Evolutionary conservation across 768 basidiomycete genomes (phyloP).

Genomic region (Auriscalpium orientale): DNA sequence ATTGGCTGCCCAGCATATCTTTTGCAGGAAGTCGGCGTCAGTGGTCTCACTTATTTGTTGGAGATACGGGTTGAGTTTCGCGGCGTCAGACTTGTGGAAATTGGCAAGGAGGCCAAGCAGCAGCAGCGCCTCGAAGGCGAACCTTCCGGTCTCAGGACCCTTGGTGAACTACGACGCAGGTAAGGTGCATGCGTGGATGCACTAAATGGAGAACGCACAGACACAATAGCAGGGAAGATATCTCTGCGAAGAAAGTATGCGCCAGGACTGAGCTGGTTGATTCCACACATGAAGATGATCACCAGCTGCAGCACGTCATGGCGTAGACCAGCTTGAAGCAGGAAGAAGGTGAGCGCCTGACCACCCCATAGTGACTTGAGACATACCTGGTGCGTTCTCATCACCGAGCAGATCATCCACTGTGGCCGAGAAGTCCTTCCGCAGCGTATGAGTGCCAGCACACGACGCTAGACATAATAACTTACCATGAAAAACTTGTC

Average conservation of each 20-base stretch:
- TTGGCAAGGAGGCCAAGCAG: slow-evolving; percentile 59
- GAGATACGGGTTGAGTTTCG: slow-evolving; percentile 61
- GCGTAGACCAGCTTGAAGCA: slow-evolving; percentile 36
- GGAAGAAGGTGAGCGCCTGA: slow-evolving; percentile 1
- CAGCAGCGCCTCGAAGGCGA: slow-evolving; percentile 51
- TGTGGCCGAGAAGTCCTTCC: slow-evolving; percentile 42
- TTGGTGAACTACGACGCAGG: slow-evolving; percentile 41
- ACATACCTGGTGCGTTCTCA: slow-evolving; percentile 36
- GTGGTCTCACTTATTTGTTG: slow-evolving; percentile 39
- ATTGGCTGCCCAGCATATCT: slow-evolving; percentile 49
- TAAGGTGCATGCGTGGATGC: not conserved
- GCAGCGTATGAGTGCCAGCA: not conserved
- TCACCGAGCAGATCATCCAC: slow-evolving; percentile 42
- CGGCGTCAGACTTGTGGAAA: slow-evolving; percentile 67
- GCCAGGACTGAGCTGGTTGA: slow-evolving; percentile 59
- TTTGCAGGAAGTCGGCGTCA: slow-evolving; percentile 47
- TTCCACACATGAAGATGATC: slow-evolving; percentile 49
- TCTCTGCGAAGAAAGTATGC: slow-evolving; percentile 63
- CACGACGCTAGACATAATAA: slow-evolving; percentile 8
- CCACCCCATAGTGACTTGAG: not conserved
- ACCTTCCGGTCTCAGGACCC: slow-evolving; percentile 44
- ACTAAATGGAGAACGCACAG: slow-evolving; percentile 28
- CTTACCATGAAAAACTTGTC: slow-evolving; percentile 50
- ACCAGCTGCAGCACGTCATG: slow-evolving; percentile 52
- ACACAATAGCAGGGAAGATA: slow-evolving; percentile 46